Evolutionary conservation across 2,329 filamentous ascomycete species (phyloP).

Genomic region (Plectosphaerella cucumerina): DNA sequence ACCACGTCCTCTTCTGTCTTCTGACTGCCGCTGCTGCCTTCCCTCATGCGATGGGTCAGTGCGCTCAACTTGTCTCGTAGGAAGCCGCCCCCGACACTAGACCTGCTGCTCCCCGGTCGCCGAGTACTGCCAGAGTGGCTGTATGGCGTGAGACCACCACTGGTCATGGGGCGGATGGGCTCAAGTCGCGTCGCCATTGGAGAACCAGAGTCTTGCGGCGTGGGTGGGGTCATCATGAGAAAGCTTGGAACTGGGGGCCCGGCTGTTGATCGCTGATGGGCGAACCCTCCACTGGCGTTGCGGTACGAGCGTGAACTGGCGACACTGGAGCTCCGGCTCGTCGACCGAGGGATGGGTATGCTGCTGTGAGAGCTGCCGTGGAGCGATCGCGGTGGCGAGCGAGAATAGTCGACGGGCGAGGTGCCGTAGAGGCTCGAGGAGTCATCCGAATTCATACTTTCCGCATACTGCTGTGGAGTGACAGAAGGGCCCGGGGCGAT

Average conservation of each 20-base stretch:
- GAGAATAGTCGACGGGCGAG: conserved; percentile 54
- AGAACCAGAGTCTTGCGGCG: conserved; percentile 23
- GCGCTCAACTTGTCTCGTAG: conserved; percentile 31
- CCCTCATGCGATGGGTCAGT: conserved; percentile 17
- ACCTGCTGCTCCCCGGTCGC: conserved; percentile 12
- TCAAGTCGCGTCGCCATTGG: conserved; percentile 14
- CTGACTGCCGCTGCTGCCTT: conserved; percentile 7
- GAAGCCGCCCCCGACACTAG: conserved; percentile 22
- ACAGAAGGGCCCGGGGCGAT: conserved; percentile 37
- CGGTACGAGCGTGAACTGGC: conserved; percentile 40
- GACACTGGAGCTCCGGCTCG: conserved; percentile 50
- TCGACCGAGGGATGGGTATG: conserved; percentile 37
- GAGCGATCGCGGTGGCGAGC: conserved; percentile 52
- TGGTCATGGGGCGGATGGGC: conserved; percentile 16
- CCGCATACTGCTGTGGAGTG: conserved; percentile 26
- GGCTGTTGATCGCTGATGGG: conserved; percentile 15
- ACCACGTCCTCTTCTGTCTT: conserved; percentile 15
- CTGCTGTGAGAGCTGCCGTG: conserved; percentile 44
- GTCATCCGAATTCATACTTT: conserved; percentile 50
- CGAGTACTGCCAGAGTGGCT: conserved; percentile 9
- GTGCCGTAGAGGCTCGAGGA: conserved; percentile 50
- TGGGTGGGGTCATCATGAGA: conserved; percentile 44
- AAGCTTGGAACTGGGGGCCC: conserved; percentile 31
- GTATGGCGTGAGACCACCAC: conserved; percentile 15
- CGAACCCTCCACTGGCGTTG: conserved; percentile 18